Conservation (phyloP, 2,329 filamentous ascomycete species). For the Apiospora kogelbergensis region DNA sequence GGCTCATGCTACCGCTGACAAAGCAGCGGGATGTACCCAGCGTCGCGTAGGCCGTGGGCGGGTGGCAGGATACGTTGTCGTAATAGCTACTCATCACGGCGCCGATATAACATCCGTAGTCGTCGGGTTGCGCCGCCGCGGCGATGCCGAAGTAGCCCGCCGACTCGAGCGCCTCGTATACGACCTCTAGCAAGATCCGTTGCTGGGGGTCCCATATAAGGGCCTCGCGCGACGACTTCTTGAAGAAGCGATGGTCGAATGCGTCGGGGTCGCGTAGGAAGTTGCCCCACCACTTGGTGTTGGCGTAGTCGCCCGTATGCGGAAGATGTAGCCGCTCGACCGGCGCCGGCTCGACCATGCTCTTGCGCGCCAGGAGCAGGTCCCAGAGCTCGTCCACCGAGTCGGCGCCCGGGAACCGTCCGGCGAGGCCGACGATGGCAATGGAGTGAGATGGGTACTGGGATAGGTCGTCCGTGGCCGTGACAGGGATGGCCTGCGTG, state of each 20-base stretch:
- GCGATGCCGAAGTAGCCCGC: slow-evolving; percentile 23
- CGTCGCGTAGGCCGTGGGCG: slow-evolving; percentile 36
- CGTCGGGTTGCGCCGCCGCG: neutral
- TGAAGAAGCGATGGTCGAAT: slow-evolving; percentile 28
- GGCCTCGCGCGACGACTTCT: slow-evolving; percentile 21
- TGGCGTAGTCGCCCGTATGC: too few relatives aligned
- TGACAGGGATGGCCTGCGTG: too few relatives aligned
- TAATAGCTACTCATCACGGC: slow-evolving; percentile 38
- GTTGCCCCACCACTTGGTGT: slow-evolving; percentile 29
- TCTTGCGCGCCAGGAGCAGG: too few relatives aligned
- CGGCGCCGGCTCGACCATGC: too few relatives aligned
- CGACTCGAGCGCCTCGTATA: slow-evolving; percentile 27
- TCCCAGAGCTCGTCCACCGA: too few relatives aligned
- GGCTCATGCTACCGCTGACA: slow-evolving; percentile 28
- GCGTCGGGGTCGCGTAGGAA: slow-evolving; percentile 26
- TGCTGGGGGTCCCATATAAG: slow-evolving; percentile 23
- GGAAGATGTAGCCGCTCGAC: too few relatives aligned
- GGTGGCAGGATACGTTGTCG: slow-evolving; percentile 37
- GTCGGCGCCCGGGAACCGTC: too few relatives aligned
- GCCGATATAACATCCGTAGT: slow-evolving; percentile 39
- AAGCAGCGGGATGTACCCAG: slow-evolving; percentile 28
- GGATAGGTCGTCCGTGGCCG: too few relatives aligned
- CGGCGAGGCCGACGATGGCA: too few relatives aligned
- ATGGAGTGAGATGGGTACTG: too few relatives aligned
- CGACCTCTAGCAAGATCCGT: slow-evolving; percentile 19